phyloP scores from a whole-genome alignment of 2,329 filamentous ascomycete genomes.

The Pseudocercospora cruenta region DNA sequence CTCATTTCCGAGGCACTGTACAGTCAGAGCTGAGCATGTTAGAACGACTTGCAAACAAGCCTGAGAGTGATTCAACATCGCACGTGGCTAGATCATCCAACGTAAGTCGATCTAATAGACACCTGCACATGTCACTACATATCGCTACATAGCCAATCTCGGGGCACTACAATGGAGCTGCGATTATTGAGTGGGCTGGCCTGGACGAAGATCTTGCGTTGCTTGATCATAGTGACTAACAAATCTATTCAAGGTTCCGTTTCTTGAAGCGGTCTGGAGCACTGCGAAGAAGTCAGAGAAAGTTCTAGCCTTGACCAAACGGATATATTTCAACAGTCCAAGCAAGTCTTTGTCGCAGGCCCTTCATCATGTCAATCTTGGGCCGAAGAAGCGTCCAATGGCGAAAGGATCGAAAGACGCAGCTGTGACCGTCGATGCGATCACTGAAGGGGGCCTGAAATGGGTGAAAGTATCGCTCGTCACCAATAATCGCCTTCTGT shows the following conservation, averaged over 20 bases:
- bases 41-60: conserved; percentile 33
- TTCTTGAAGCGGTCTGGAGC: conserved; percentile 66
- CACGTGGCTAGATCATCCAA: conserved; percentile 68
- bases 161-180: background rate
- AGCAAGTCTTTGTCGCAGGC: conserved; percentile 29
- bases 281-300: conserved; percentile 62
- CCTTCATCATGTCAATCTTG: conserved; percentile 30
- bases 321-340: conserved; percentile 52
- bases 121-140: background rate
- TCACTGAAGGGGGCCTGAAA: conserved; percentile 63
- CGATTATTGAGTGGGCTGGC: background rate
- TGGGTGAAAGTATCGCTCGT: conserved; percentile 72
- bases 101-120: conserved; percentile 14
- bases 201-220: background rate
- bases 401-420: conserved; percentile 29
- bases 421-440: conserved; percentile 61
- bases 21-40: conserved; percentile 41
- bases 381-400: conserved; percentile 31
- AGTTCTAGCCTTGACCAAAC: conserved; percentile 61
- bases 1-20: conserved; percentile 40
- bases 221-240: background rate
- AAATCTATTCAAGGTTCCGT: conserved; percentile 50
- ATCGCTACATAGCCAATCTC: background rate
- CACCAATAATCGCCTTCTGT: conserved; percentile 65
- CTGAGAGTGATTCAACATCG: conserved; percentile 34